Base-by-base conservation (phyloP, 345 rosid genomes). In the Rhodamnia argentea region DNA sequence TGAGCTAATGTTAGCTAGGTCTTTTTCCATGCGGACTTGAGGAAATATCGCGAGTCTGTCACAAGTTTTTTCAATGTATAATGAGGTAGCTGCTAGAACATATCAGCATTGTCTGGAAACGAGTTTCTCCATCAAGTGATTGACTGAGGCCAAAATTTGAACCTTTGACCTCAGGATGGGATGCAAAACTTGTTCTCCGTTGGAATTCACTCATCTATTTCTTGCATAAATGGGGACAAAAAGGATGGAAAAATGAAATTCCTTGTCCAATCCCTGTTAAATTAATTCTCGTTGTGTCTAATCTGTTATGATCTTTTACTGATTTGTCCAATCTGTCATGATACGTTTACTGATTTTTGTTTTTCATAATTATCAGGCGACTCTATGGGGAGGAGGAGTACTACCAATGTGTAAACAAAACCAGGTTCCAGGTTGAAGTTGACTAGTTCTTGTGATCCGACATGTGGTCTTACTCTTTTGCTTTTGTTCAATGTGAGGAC, bases 361-460 rank as follows among this genome's bases (percentile, higher is more conserved):
- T 85, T 47, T 32, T 29, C 32, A 57, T 82, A 84, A 86, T 87
- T 86, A 86, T 55, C 98, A 95, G 97, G 93, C 76, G 76, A 85
- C 89, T 94, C 56, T 96, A 96, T 57, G 95, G 89, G 57, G 92
- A 93, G 88, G 95, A 91, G 86, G 91, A 87, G 47, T 95, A 94
- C 88, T 91, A 88, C 86, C 85, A 89, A 86, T 82, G 83, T 58
- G 88, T 92, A 70, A 87, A 84, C 52, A 87, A 86, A 85, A 88
- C 90, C 86, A 88, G 93, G 70, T 70, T 70, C 47, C 78, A 70
- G 24, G 78, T 32, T 70, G 78, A 18, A 32, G 44, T 32, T 64
- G 24, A 64, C 78, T 64, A 64, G 78, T 64, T 32, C 78, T 18
- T 64, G 78, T 2, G 3, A 32, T 32, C 47, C 20, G 24, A 64